Evolutionary conservation across 805 yeast species (phyloP).

Genomic region (Suhomyces kilbournensis): DNA sequence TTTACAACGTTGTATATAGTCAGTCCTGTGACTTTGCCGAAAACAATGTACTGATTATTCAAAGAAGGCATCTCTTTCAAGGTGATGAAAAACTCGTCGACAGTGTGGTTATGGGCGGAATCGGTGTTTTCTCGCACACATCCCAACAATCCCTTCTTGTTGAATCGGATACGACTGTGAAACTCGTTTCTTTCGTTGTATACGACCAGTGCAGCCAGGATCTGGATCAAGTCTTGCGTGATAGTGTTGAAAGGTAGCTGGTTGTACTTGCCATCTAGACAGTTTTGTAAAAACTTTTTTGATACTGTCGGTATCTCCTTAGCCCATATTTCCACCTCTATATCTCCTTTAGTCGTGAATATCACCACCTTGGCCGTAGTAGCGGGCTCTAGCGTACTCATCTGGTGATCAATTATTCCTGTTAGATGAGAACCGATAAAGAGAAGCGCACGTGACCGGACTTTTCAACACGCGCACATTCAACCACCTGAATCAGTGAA

Average conservation of each 20-base stretch:
- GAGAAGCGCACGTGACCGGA: neutral
- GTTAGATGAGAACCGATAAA: neutral
- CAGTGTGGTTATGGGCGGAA: slow-evolving; percentile 13
- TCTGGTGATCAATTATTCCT: neutral
- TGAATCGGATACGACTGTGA: slow-evolving; percentile 50
- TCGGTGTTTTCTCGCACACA: slow-evolving; percentile 37
- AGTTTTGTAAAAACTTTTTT: slow-evolving; percentile 47
- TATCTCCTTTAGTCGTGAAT: slow-evolving; percentile 54
- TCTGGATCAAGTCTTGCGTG: slow-evolving; percentile 31
- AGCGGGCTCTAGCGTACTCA: slow-evolving; percentile 42
- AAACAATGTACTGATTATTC: slow-evolving; percentile 39
- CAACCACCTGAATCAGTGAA: neutral
- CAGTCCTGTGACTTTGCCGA: slow-evolving; percentile 60
- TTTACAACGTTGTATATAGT: slow-evolving; percentile 50
- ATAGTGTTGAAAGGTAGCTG: slow-evolving; percentile 42
- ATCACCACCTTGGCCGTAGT: slow-evolving; percentile 59
- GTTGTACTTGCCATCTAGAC: slow-evolving; percentile 42
- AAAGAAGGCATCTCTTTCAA: slow-evolving; percentile 44
- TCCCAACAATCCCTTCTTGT: slow-evolving; percentile 54
- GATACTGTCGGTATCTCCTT: slow-evolving; percentile 56
- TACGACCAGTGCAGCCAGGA: slow-evolving; percentile 18
- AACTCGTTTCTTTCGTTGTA: slow-evolving; percentile 36
- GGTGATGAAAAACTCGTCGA: slow-evolving; percentile 42
- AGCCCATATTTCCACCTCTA: slow-evolving; percentile 66
- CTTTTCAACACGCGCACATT: neutral